Conservation (phyloP, 1,284 basidiomycete species). For the Melampsora americana region DNA sequence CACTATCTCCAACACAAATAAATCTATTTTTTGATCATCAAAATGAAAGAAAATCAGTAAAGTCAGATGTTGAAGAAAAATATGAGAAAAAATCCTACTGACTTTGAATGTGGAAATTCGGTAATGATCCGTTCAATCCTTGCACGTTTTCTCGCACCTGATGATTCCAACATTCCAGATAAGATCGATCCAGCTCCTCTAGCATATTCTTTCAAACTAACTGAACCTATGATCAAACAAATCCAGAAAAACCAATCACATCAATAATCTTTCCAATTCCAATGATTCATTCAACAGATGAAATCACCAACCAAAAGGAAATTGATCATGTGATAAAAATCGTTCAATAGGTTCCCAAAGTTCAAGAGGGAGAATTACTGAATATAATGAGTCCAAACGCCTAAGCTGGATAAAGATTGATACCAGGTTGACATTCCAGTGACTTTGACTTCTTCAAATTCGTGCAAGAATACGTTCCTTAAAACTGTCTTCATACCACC, state of each 20-base stretch:
- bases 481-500: conserved; percentile 49
- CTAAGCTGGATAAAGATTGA: conserved; percentile 14
- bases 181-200: conserved; percentile 35
- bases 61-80: conserved; percentile 46
- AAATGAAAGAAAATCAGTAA: conserved; percentile 38
- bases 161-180: conserved; percentile 33
- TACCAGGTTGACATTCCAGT: conserved; percentile 47
- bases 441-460: conserved; percentile 49
- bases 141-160: conserved; percentile 29
- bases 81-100: conserved; percentile 46
- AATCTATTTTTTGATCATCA: conserved; percentile 46
- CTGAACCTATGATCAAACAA: conserved; percentile 19
- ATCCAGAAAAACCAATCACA: neutral
- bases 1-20: conserved; percentile 51
- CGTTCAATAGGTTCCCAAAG: conserved; percentile 49
- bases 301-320: conserved; percentile 48
- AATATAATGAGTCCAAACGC: conserved; percentile 49
- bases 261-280: too few relatives aligned
- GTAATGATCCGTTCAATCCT: conserved; percentile 34
- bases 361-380: conserved; percentile 51
- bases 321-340: conserved; percentile 47
- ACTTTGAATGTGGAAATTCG: conserved; percentile 32
- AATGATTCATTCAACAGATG: neutral
- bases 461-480: conserved; percentile 51
- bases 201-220: conserved; percentile 40